Conservation (phyloP, 345 rosid genomes). For the Balakata baccata region DNA sequence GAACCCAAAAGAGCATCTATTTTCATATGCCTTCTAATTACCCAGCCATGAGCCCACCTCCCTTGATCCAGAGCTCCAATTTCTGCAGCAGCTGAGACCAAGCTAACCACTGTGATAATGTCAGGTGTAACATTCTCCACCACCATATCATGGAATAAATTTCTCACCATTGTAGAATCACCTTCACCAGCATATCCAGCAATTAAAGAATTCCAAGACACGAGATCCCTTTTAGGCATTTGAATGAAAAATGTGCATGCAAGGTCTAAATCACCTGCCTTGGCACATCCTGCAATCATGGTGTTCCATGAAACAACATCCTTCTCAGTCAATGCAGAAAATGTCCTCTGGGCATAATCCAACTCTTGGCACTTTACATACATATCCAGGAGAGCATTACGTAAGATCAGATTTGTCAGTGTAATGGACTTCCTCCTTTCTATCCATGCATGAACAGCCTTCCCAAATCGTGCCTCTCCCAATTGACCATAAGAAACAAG, state of each 20-base stretch:
- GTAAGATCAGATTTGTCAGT: constrained; percentile 24
- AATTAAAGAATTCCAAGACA: constrained; percentile 31
- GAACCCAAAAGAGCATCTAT: constrained; percentile 24
- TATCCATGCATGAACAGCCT: constrained; percentile 28
- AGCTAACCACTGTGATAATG: constrained; percentile 14
- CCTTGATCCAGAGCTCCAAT: constrained; percentile 17
- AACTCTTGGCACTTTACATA: constrained; percentile 44
- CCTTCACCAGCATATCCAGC: constrained; percentile 20
- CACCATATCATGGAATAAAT: constrained; percentile 9
- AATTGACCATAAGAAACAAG: constrained; percentile 24
- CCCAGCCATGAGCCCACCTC: constrained; percentile 26
- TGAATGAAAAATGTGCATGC: constrained; percentile 17
- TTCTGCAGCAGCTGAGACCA: constrained; percentile 23
- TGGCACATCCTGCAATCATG: constrained; percentile 24
- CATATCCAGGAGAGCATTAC: constrained; percentile 32
- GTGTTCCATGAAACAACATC: constrained; percentile 30
- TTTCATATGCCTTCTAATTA: constrained; percentile 19
- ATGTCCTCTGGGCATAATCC: constrained; percentile 35
- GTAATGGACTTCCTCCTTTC: constrained; percentile 16
- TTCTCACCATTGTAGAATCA: constrained; percentile 8
- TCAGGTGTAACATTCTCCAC: constrained; percentile 12
- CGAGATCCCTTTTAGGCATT: constrained; percentile 19
- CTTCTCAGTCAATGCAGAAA: constrained; percentile 29
- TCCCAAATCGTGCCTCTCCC: constrained; percentile 12
- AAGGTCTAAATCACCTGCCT: constrained; percentile 15